Evolutionary conservation across 1,284 basidiomycete species (phyloP).

Genomic region (Stygiomarasmius scandens): DNA sequence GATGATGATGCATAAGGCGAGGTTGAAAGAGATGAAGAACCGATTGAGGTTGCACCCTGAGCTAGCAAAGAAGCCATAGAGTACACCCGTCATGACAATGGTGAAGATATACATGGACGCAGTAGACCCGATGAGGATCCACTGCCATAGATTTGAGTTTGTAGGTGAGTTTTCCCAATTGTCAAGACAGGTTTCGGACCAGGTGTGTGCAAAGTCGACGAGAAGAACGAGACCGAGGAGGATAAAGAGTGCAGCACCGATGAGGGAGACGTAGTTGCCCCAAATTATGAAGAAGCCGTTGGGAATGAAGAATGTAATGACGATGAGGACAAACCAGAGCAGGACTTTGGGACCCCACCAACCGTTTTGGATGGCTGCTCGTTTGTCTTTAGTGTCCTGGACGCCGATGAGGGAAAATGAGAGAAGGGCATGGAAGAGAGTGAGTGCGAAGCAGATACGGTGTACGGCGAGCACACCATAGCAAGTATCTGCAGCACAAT

Average conservation of each 20-base stretch:
- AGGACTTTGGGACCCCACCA: constrained; percentile 99
- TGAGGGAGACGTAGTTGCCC: constrained; percentile 91
- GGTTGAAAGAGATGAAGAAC: constrained; percentile 95
- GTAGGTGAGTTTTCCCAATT: constrained; percentile 85
- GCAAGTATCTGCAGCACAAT: constrained; percentile 90
- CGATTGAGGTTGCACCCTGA: constrained; percentile 88
- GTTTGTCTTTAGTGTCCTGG: constrained; percentile 86
- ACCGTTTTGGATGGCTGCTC: constrained; percentile 95
- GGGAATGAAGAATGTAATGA: constrained; percentile 88
- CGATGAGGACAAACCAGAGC: constrained; percentile 79
- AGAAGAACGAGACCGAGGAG: constrained; percentile 95
- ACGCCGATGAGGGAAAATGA: constrained; percentile 84
- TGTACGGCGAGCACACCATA: constrained; percentile 98
- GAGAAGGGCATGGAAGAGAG: constrained; percentile 87
- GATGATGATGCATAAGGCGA: constrained; percentile 79
- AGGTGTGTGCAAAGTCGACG: constrained; percentile 98
- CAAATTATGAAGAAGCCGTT: constrained; percentile 95
- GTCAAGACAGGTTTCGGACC: constrained; percentile 96
- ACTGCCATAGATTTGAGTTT: constrained; percentile 92
- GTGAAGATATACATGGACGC: constrained; percentile 84
- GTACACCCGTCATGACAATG: constrained; percentile 82
- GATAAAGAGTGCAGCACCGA: constrained; percentile 94
- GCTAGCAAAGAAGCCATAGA: constrained; percentile 92
- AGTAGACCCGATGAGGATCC: constrained; percentile 94
- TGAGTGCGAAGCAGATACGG: constrained; percentile 93